Conservation (phyloP, 1,139 yeast genomes). For the Zhuliangozyma blackwelliae region DNA sequence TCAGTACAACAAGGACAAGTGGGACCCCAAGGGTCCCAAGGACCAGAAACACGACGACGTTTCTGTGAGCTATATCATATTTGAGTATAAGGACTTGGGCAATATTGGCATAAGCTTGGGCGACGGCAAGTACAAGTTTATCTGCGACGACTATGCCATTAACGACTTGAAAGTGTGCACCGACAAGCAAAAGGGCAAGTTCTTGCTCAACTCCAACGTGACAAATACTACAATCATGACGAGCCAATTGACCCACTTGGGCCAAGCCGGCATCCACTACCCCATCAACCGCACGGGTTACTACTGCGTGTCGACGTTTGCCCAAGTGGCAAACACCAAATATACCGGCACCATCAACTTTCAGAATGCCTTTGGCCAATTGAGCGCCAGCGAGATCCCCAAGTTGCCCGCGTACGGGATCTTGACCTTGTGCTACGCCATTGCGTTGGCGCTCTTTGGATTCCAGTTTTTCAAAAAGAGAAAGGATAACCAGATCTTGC, state of each 20-base stretch:
- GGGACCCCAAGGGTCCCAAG: constrained; percentile 21
- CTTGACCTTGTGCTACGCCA: constrained; percentile 77
- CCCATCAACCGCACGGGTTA: constrained; percentile 75
- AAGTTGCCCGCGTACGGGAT: constrained; percentile 87
- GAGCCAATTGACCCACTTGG: constrained; percentile 50
- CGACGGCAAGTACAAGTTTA: constrained; percentile 42
- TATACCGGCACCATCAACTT: constrained; percentile 69
- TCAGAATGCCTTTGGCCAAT: constrained; percentile 86
- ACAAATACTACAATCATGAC: constrained; percentile 57
- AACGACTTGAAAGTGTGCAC: constrained; percentile 50
- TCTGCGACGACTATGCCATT: constrained; percentile 76
- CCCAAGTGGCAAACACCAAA: constrained; percentile 33
- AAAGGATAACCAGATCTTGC: constrained; percentile 69
- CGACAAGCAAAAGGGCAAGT: constrained; percentile 52
- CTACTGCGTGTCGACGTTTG: constrained; percentile 79
- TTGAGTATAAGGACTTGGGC: constrained; percentile 76
- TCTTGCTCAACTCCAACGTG: constrained; percentile 46
- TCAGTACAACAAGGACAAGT: constrained; percentile 29
- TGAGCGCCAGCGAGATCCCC: constrained; percentile 88
- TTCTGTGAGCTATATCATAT: constrained; percentile 63
- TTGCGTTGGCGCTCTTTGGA: constrained; percentile 74
- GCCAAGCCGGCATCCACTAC: constrained; percentile 60
- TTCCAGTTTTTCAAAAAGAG: constrained; percentile 85
- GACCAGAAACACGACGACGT: constrained; percentile 27
- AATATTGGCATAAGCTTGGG: constrained; percentile 54